Percentiles rank a stretch among this genome's conserved stretches.
phyloP scores from a whole-genome alignment of 495 filamentous ascomycete genomes.

The Xylaria longipes region DNA sequence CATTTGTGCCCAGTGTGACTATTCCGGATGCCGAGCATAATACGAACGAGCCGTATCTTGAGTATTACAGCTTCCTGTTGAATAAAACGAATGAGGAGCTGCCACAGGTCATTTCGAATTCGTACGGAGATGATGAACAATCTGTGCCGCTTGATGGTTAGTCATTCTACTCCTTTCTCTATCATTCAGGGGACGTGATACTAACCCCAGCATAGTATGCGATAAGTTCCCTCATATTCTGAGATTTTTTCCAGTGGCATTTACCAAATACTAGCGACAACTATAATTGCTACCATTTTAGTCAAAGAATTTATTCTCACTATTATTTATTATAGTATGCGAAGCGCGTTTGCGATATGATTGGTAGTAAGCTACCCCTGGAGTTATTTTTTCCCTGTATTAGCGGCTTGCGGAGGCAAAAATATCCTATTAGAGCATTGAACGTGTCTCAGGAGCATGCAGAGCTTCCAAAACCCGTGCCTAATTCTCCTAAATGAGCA shows the following conservation, averaged over 20 bases:
- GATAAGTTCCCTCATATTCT: neutral
- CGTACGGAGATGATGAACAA: constrained; percentile 73
- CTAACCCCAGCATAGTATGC: neutral
- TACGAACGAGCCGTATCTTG: constrained; percentile 75
- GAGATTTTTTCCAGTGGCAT: neutral
- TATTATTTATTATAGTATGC: constrained; percentile 55
- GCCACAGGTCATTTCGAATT: constrained; percentile 71
- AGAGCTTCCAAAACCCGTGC: too few species aligned
- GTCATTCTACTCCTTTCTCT: neutral
- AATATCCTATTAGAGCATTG: too few species aligned
- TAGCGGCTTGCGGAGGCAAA: too few species aligned
- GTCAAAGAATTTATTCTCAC: neutral
- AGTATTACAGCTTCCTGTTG: constrained; percentile 60
- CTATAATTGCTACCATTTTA: neutral
- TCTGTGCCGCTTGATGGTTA: constrained; percentile 40
- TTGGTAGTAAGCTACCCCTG: too few species aligned
- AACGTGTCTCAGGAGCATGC: too few species aligned
- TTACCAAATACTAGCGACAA: neutral
- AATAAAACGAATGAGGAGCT: constrained; percentile 49
- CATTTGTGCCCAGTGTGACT: constrained; percentile 65
- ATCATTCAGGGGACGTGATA: neutral
- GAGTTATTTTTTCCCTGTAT: too few species aligned
- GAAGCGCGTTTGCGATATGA: constrained; percentile 65
- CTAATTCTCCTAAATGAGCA: too few species aligned
- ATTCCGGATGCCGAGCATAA: constrained; percentile 57